Evolutionary conservation across 768 basidiomycete genomes (phyloP), one percentile per base, ranked within the genome.

Genomic region (Nidularia sp.): DNA sequence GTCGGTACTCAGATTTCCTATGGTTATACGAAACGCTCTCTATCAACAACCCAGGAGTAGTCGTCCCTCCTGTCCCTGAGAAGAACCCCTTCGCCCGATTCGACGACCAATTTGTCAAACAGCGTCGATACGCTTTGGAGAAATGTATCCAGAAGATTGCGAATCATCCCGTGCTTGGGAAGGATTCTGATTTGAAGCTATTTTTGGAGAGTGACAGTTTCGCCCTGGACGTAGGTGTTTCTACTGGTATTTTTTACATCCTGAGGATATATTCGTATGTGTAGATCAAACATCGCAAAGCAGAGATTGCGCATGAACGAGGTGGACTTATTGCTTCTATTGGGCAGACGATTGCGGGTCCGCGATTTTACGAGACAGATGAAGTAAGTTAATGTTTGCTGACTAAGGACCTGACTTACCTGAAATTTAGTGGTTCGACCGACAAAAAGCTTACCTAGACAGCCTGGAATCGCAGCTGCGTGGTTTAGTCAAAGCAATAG

Each of bases 1-100:
- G 97, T n/a, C 86, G 97, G 33, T 99, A 97, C 69, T 93, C 92
- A 5, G 96, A 99, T 68, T 99, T 98, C 62, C 79, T 98, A 15
- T 98, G 97, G 97, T 70, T 99, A 1, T 97, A 91, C 66, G 93
- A 94, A 61, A 84, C 88, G 0, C 79, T 99, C 1, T 86, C 85
- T 0, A 65, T 70, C 58, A 98, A 98, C 68, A 98, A 98, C 62
- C 95, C 96, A 2, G 97, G 97, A 6, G 94, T 98, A 2, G 88
- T 98, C 36, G 93, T 99, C 0, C 97, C 97, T 6, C 96, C 96
- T 0, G 90, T 89, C 4, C 97, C 97, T 0, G 97, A 96, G 67
- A 99, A 99, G 76, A 92, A 88, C 55, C 74, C 92, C 0, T 91
- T 97, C 59, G 93, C 92, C 5, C 84, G 97, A 13, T 99, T 99